Conservation (phyloP, 108 stramenopile species). For the Fragilaria crotonensis region DNA sequence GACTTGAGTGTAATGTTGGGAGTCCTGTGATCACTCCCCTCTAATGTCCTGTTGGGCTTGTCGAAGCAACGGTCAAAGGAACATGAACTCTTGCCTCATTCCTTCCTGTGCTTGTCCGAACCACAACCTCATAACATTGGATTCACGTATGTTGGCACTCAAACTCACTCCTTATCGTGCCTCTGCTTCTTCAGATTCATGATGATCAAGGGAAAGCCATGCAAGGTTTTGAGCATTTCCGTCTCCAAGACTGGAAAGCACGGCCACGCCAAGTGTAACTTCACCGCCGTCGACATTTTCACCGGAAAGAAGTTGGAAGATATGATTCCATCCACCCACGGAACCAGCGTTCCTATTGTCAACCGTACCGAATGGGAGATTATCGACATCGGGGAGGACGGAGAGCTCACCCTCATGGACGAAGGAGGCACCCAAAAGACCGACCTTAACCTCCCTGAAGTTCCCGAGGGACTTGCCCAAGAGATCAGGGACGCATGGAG, state of each 20-base stretch:
- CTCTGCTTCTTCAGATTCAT: too few species aligned
- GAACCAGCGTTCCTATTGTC: slow-evolving; percentile 96
- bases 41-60: too few species aligned
- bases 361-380: slow-evolving; percentile 93
- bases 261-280: slow-evolving; percentile 99
- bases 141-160: too few species aligned
- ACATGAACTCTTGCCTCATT: too few species aligned
- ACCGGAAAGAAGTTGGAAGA: slow-evolving; percentile 99
- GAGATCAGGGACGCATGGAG: slow-evolving; percentile 92
- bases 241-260: slow-evolving; percentile 99
- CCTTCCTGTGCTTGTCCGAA: too few species aligned
- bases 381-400: slow-evolving; percentile 95
- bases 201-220: slow-evolving; percentile 97
- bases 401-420: slow-evolving; percentile 94
- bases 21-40: too few species aligned
- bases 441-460: slow-evolving; percentile 91
- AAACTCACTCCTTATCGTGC: too few species aligned
- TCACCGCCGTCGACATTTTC: slow-evolving; percentile 97
- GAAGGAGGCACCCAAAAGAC: slow-evolving; percentile 97
- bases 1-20: too few species aligned
- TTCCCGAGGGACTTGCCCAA: slow-evolving; percentile 85
- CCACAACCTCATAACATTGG: too few species aligned
- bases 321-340: slow-evolving; percentile 97
- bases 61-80: too few species aligned
- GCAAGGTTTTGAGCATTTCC: slow-evolving; percentile 97